Evolutionary conservation across 1,284 basidiomycete genomes (phyloP), one percentile per base, ranked within the genome.

Genomic region (Schizopora paradoxa): DNA sequence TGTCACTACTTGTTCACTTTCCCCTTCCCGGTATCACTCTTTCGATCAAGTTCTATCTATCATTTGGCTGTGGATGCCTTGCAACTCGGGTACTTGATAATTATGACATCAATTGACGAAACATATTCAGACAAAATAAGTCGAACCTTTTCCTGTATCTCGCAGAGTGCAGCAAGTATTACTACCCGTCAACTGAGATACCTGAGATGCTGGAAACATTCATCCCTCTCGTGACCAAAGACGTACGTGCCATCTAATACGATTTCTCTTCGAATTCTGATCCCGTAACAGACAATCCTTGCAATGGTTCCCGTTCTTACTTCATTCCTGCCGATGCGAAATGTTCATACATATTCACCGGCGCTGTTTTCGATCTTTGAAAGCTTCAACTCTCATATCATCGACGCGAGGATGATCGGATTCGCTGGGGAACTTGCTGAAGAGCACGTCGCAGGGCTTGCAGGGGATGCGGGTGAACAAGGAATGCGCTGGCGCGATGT

Each of bases 351-450:
- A 16, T 92, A 91, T 61, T 65, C 91, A 38, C 82, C 86, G 22
- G 60, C 77, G 0, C 58, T 91, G 8, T 91, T 93, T 67, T 82
- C 77, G 49, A 67, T 93, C 0, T 93, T 91, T 89, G 83, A 90
- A 58, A 81, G 84, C 3, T 89, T 91, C 62, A 89, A 90, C 57
- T 89, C 87, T 0, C 76, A 76, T 31, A 70, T 84, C 14, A 69
- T 91, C 48, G 91, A 95, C 55, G 91, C 93, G 53, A 79, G 90
- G 54, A 72, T 93, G 57, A 71, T 94, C n/a, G 86, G 93, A 55
- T 64, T 93, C 4, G 79, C 84, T 45, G 88, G 86, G 29, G 72
- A 82, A 27, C 67, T 95, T 10, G 73, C 88, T 0, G 82, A 89
- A 58, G 81, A 86, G 58, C 86, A 93, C 59, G 73, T 91, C 33